A percentile compares a stretch with the other conserved stretches of the same genome.
These are phyloP conservation scores for Amesomyces nigricolor DNA, from an alignment of 2,329 filamentous ascomycete genomes.

Conservation along the genomic window DNA sequence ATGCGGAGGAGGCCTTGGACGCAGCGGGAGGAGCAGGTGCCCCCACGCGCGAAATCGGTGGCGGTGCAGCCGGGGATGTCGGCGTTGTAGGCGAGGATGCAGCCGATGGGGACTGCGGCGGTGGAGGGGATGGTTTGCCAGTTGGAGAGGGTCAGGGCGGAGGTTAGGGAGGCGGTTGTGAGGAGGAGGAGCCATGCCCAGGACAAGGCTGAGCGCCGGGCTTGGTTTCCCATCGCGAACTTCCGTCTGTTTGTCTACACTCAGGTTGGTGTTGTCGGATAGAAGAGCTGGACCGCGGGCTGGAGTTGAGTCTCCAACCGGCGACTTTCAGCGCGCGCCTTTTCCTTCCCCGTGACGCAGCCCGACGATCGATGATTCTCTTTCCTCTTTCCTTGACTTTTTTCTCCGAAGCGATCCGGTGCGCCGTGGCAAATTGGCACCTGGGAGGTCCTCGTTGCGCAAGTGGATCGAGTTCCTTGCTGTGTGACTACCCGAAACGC, in stretches of 20 bases:
- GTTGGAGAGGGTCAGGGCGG: slow-evolving; percentile 35
- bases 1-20: slow-evolving; percentile 63
- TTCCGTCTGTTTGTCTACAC: not conserved
- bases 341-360: slow-evolving; percentile 2
- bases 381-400: not conserved
- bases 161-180: slow-evolving; percentile 24
- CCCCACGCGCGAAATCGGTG: slow-evolving; percentile 34
- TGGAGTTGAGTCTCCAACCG: not conserved
- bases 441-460: not conserved
- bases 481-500: slow-evolving; percentile 18
- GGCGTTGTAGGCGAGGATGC: slow-evolving; percentile 39
- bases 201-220: not conserved
- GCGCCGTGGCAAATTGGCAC: not conserved
- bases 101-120: slow-evolving; percentile 34
- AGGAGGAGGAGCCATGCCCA: slow-evolving; percentile 15
- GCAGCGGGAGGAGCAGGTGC: slow-evolving; percentile 37
- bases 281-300: not conserved
- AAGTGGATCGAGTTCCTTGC: slow-evolving; percentile 9
- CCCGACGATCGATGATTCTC: not conserved
- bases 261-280: not conserved
- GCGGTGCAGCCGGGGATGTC: slow-evolving; percentile 35
- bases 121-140: slow-evolving; percentile 38
- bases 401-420: not conserved
- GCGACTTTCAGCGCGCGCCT: not conserved
- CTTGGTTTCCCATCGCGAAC: slow-evolving; percentile 15